Evolutionary conservation across 225 moss, liverwort and hornwort species (phyloP).

Genomic region (Pseudoscleropodium purum): DNA sequence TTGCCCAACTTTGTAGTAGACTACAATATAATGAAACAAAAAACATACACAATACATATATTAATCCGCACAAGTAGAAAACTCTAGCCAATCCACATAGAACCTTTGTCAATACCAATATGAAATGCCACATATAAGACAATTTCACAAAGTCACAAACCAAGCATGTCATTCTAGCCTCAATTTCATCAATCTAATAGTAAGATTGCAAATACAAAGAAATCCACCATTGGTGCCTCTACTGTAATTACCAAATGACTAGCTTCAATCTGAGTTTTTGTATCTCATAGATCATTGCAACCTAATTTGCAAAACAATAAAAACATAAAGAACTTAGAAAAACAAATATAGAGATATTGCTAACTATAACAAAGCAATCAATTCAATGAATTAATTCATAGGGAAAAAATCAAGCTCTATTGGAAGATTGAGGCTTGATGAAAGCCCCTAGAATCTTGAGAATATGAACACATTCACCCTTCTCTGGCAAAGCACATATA

Average conservation of each 20-base stretch:
- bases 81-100: rapidly evolving
- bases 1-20: too few species aligned
- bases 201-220: background rate
- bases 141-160: background rate
- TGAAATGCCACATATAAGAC: too few species aligned
- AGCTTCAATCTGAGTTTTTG: too few species aligned
- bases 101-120: too few species aligned
- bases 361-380: too few species aligned
- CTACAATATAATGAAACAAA: too few species aligned
- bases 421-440: background rate
- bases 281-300: background rate
- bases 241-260: too few species aligned
- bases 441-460: background rate
- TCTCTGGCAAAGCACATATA: background rate
- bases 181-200: background rate
- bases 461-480: background rate
- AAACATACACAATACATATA: too few species aligned
- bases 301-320: background rate
- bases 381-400: background rate
- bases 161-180: background rate
- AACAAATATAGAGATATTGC: background rate
- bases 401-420: background rate
- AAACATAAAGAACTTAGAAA: background rate
- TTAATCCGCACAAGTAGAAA: too few species aligned
- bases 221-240: background rate